A percentile compares a stretch with the other conserved stretches of the same genome.
These are phyloP conservation scores for Aeschynomene evenia DNA, from an alignment of 306 rosid genomes.

Conservation along the genomic window DNA sequence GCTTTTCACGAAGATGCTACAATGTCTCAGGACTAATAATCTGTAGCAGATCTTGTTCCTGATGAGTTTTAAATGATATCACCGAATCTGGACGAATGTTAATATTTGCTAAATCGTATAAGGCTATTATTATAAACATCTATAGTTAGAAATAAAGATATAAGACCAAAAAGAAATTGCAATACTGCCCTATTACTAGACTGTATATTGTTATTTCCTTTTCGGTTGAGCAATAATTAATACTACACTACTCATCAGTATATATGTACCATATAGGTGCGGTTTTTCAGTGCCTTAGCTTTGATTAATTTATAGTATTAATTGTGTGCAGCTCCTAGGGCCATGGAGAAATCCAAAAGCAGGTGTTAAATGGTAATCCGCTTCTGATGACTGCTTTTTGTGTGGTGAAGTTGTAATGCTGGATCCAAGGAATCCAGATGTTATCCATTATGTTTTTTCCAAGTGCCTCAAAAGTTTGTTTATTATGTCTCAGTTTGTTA, in stretches of 20 bases:
- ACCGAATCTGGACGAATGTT: not conserved
- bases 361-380: conserved; percentile 46
- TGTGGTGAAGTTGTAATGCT: conserved; percentile 27
- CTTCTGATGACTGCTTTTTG: conserved; percentile 38
- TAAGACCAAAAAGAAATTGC: too few species aligned
- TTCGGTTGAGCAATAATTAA: too few species aligned
- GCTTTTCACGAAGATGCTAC: not conserved
- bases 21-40: not conserved
- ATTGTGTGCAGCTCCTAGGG: conserved; percentile 79
- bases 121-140: too few species aligned
- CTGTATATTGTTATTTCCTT: too few species aligned
- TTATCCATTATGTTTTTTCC: conserved; percentile 45
- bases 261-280: not conserved
- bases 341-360: conserved; percentile 81
- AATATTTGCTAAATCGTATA: not conserved
- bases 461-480: conserved; percentile 29
- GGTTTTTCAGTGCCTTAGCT: not conserved
- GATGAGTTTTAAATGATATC: not conserved
- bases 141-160: too few species aligned
- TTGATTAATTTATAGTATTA: conserved; percentile 13
- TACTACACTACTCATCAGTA: not conserved
- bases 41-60: not conserved
- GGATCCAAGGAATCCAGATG: conserved; percentile 26
- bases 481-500: conserved; percentile 25
- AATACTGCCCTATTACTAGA: too few species aligned